phyloP scores from a whole-genome alignment of 1,284 basidiomycete species.

The Melampsora abietis-canadensis region DNA sequence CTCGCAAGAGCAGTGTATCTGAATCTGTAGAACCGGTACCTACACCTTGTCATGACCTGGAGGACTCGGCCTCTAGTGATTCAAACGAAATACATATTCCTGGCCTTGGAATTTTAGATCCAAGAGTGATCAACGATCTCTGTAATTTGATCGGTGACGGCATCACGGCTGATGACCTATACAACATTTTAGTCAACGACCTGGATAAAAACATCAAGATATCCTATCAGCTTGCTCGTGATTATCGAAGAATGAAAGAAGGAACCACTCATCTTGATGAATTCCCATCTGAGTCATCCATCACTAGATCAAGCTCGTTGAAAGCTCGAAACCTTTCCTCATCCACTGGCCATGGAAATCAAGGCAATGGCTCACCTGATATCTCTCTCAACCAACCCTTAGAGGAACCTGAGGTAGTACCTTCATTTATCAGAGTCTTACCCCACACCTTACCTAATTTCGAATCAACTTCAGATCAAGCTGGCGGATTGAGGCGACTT shows the following conservation, averaged over 20 bases:
- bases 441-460: conserved; percentile 29
- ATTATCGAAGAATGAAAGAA: conserved; percentile 44
- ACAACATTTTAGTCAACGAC: conserved; percentile 19
- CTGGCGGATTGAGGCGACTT: conserved; percentile 15
- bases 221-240: conserved; percentile 37
- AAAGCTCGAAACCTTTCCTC: conserved; percentile 18
- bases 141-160: conserved; percentile 29
- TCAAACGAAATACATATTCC: conserved; percentile 28
- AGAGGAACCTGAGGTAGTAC: conserved; percentile 27
- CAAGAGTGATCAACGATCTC: conserved; percentile 24
- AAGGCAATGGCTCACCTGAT: not conserved
- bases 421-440: conserved; percentile 30
- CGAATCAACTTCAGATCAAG: not conserved
- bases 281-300: conserved; percentile 1
- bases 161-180: conserved; percentile 30
- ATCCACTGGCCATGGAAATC: conserved; percentile 17
- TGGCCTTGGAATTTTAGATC: conserved; percentile 32
- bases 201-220: conserved; percentile 39
- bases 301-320: conserved; percentile 24
- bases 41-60: conserved; percentile 15
- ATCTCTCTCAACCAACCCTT: conserved; percentile 2
- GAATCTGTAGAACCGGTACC: conserved; percentile 13
- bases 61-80: conserved; percentile 23
- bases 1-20: conserved; percentile 16
- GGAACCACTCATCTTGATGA: conserved; percentile 27